A percentile compares a stretch with the other conserved stretches of the same genome.
Evolutionary conservation across 2,329 filamentous ascomycete genomes (phyloP).

Genomic region (Ceratocystis albifundus): DNA sequence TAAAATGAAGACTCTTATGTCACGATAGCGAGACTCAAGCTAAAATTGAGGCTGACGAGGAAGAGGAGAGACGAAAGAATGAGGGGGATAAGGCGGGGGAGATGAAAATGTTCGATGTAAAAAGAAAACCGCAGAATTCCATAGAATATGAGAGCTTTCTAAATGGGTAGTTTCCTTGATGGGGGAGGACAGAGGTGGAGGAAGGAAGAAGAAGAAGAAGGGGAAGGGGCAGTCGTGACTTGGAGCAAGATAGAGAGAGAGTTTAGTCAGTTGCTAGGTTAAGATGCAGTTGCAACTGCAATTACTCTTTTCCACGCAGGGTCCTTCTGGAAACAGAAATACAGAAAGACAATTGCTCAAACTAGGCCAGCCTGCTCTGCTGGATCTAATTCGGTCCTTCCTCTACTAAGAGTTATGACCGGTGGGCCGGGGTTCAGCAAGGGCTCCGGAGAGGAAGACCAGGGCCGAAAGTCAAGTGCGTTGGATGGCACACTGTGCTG

Average conservation of each 20-base stretch:
- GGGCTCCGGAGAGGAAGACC: constrained; percentile 3
- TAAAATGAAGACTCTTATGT: neutral
- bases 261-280: too few relatives aligned
- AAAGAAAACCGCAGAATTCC: neutral
- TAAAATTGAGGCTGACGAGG: neutral
- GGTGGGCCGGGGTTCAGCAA: neutral
- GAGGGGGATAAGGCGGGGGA: neutral
- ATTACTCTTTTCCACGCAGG: neutral
- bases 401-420: neutral
- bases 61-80: neutral
- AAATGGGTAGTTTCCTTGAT: neutral
- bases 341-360: neutral
- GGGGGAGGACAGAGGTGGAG: neutral
- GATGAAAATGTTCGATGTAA: neutral
- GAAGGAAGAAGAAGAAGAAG: neutral
- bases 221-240: neutral
- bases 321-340: neutral
- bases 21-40: neutral
- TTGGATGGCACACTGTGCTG: neutral
- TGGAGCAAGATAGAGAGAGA: neutral
- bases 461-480: neutral
- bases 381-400: neutral
- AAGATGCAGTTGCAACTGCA: neutral
- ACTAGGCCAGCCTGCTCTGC: neutral
- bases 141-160: neutral